phyloP scores from a whole-genome alignment of 2,329 filamentous ascomycete species.

The Nemania sp. region DNA sequence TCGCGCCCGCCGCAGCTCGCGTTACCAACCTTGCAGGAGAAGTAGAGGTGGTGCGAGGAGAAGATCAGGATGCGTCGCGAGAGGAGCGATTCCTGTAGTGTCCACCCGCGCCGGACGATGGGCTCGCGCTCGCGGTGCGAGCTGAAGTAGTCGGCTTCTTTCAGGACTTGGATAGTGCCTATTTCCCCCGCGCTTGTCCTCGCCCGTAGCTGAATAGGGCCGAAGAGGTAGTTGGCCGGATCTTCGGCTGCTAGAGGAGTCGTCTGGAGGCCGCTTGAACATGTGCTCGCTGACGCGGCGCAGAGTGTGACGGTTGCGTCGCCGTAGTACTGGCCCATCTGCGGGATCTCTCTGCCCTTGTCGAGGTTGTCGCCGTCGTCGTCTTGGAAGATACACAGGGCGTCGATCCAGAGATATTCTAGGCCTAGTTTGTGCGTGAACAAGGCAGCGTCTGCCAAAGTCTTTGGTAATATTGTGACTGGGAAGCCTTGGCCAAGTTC shows the following conservation, averaged over 20 bases:
- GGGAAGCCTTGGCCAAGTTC: constrained; percentile 14
- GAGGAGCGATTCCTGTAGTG: constrained; percentile 40
- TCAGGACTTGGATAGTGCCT: constrained; percentile 32
- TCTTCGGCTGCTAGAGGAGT: constrained; percentile 23
- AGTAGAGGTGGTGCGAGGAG: constrained; percentile 38
- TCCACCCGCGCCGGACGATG: constrained; percentile 41
- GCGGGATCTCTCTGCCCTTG: constrained; percentile 15
- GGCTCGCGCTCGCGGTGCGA: constrained; percentile 28
- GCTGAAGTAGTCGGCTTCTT: constrained; percentile 29
- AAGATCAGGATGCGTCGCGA: constrained; percentile 42
- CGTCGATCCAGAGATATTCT: constrained; percentile 28
- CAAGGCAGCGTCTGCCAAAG: constrained; percentile 36
- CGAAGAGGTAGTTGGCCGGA: constrained; percentile 24
- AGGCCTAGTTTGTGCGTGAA: constrained; percentile 34
- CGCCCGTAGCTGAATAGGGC: constrained; percentile 31
- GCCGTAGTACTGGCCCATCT: constrained; percentile 16
- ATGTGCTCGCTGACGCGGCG: constrained; percentile 16
- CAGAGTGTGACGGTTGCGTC: constrained; percentile 18
- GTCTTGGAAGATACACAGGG: constrained; percentile 26
- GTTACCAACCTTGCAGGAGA: constrained; percentile 38
- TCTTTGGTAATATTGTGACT: constrained; percentile 32
- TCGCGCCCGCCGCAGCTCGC: constrained; percentile 39
- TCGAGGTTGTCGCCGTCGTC: constrained; percentile 21
- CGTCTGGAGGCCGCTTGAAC: constrained; percentile 6
- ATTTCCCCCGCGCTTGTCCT: constrained; percentile 19